Conservation (phyloP, 2,329 filamentous ascomycete species). For the Hymenoscyphus salicellus region DNA sequence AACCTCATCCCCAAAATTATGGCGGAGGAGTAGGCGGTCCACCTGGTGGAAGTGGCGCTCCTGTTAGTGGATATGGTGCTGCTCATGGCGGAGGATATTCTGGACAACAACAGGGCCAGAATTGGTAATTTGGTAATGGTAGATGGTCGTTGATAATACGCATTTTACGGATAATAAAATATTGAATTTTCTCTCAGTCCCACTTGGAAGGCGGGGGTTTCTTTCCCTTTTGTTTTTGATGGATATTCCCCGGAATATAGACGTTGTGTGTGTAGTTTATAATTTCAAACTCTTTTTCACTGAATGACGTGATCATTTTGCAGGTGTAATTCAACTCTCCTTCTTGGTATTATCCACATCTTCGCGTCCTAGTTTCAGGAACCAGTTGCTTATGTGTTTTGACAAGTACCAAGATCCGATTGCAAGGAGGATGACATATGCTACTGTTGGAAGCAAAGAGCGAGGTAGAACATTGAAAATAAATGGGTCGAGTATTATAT, state of each 20-base stretch:
- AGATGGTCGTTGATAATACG: background rate
- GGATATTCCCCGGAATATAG: constrained; percentile 21
- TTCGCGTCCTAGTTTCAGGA: constrained; percentile 18
- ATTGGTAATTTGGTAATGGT: constrained; percentile 15
- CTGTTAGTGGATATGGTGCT: constrained; percentile 5
- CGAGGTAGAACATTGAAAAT: constrained; percentile 73
- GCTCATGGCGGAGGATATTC: constrained; percentile 18
- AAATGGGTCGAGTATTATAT: constrained; percentile 84
- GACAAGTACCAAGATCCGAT: constrained; percentile 34
- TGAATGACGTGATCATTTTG: background rate
- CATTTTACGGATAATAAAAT: constrained; percentile 7
- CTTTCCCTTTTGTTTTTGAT: constrained; percentile 13
- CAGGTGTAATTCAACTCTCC: constrained; percentile 8
- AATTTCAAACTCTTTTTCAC: constrained; percentile 9
- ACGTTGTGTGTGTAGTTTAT: constrained; percentile 19
- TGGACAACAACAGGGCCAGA: constrained; percentile 14
- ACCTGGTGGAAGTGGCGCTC: constrained; percentile 8
- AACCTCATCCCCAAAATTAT: constrained; percentile 14
- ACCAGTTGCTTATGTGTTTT: constrained; percentile 28
- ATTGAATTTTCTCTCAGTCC: background rate
- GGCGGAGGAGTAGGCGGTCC: constrained; percentile 9
- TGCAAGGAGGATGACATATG: constrained; percentile 64
- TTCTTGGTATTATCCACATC: constrained; percentile 21
- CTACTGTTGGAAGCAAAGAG: constrained; percentile 70
- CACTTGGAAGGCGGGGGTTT: background rate